Evolutionary conservation across 768 basidiomycete species (phyloP).

Genomic region (Kwoniella botswanensis): DNA sequence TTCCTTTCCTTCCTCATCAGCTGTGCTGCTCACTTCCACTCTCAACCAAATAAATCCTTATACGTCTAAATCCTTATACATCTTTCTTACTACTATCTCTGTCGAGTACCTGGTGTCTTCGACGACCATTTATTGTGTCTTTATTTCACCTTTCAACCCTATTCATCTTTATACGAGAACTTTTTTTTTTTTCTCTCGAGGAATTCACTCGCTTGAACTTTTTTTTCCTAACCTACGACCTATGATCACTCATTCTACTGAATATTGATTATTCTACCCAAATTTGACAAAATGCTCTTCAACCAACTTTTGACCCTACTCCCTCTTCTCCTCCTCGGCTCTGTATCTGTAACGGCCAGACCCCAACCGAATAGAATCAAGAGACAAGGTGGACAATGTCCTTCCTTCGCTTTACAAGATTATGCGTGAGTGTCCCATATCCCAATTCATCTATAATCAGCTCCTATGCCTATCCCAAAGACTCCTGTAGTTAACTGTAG

Average conservation of each 20-base stretch:
- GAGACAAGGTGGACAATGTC: slow-evolving; percentile 13
- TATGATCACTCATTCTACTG: not conserved
- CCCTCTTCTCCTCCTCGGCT: slow-evolving; percentile 15
- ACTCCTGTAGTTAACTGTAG: not conserved
- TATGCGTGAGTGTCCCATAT: slow-evolving; percentile 20
- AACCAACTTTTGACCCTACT: slow-evolving; percentile 6
- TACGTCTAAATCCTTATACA: too few species aligned
- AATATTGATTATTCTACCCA: not conserved
- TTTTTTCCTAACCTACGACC: not conserved
- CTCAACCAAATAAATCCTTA: too few species aligned
- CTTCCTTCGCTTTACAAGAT: slow-evolving; percentile 22
- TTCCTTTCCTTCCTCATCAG: slow-evolving; percentile 12
- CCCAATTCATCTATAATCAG: not conserved
- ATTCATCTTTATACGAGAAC: too few species aligned
- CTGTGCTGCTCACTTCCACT: slow-evolving; percentile 6
- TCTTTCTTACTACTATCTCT: too few species aligned
- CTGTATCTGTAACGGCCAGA: not conserved
- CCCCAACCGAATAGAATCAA: slow-evolving; percentile 7
- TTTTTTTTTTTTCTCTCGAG: not conserved
- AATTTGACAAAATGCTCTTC: not conserved
- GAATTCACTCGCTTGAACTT: not conserved
- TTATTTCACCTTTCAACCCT: too few species aligned
- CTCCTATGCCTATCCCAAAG: not conserved
- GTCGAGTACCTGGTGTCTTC: too few species aligned
- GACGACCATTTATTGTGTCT: too few species aligned